Conservation (phyloP, 2,329 filamentous ascomycete species). For the Beauveria sp. region DNA sequence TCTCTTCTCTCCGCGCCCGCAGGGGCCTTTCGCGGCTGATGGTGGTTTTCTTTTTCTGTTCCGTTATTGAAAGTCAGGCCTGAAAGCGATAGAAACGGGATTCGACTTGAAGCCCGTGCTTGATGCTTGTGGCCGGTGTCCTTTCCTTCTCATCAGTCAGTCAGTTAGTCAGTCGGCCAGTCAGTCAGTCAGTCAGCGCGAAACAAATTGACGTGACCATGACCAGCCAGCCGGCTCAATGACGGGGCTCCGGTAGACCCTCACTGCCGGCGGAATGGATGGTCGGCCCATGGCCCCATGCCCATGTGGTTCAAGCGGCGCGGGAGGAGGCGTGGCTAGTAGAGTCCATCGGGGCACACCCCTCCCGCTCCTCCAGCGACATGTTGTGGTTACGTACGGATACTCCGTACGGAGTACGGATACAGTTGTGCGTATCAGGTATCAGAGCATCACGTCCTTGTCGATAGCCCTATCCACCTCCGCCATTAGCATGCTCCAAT, state of each 20-base stretch:
- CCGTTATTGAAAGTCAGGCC: neutral
- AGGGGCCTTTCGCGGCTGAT: neutral
- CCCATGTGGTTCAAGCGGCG: neutral
- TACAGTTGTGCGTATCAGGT: neutral
- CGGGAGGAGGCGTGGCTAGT: neutral
- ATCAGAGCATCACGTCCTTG: neutral
- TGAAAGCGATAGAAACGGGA: neutral
- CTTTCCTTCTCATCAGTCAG: neutral
- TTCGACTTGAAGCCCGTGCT: neutral
- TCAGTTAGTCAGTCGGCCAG: neutral
- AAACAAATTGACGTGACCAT: neutral
- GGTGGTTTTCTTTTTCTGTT: neutral
- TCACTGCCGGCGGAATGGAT: conserved; percentile 8
- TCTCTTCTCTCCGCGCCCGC: neutral
- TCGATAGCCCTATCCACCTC: neutral
- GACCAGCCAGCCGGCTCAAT: neutral
- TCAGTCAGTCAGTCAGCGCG: neutral
- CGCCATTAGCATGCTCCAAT: neutral
- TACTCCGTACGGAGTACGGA: neutral
- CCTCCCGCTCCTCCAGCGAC: neutral
- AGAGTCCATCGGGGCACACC: neutral
- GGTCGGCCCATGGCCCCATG: neutral
- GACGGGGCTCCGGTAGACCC: neutral
- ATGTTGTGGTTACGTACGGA: neutral
- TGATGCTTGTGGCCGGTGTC: neutral